Conservation (phyloP, 2,329 filamentous ascomycete species). For the Colletotrichum sp. region DNA sequence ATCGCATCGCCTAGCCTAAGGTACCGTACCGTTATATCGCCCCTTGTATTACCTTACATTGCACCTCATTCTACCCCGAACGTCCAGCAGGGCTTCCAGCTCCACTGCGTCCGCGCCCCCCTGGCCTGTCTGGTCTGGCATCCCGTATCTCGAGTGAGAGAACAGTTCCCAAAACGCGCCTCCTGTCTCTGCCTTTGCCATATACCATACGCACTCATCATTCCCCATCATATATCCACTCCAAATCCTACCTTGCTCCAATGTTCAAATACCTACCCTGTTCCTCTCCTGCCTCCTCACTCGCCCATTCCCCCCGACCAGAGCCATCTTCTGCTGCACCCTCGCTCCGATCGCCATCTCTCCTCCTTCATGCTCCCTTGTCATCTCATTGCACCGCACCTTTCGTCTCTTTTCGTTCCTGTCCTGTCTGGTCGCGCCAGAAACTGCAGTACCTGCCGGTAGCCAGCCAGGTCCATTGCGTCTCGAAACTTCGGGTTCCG, state of each 20-base stretch:
- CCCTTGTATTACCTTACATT: constrained; percentile 20
- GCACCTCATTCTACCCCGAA: constrained; percentile 19
- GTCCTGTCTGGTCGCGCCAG: not conserved
- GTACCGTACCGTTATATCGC: constrained; percentile 16
- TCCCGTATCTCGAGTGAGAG: not conserved
- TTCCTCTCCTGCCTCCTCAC: constrained; percentile 30
- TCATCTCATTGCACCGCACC: constrained; percentile 16
- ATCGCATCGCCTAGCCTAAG: constrained; percentile 11
- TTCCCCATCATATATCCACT: constrained; percentile 37
- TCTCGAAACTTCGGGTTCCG: constrained; percentile 41
- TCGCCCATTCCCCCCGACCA: constrained; percentile 14
- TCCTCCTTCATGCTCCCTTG: constrained; percentile 20
- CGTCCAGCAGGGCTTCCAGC: constrained; percentile 8
- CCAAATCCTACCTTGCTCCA: constrained; percentile 35
- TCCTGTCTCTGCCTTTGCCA: constrained; percentile 8
- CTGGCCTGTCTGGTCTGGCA: not conserved
- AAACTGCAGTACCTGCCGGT: constrained; percentile 1
- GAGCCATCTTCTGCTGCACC: constrained; percentile 21
- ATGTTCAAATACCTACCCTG: constrained; percentile 40
- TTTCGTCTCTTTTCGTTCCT: constrained; percentile 10
- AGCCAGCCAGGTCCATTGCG: constrained; percentile 20
- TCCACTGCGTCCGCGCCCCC: constrained; percentile 13
- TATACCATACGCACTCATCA: constrained; percentile 27
- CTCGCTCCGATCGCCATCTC: constrained; percentile 28
- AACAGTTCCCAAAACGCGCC: constrained; percentile 5